phyloP scores from a whole-genome alignment of 2,329 filamentous ascomycete species.

The Aspergillus clavatus region DNA sequence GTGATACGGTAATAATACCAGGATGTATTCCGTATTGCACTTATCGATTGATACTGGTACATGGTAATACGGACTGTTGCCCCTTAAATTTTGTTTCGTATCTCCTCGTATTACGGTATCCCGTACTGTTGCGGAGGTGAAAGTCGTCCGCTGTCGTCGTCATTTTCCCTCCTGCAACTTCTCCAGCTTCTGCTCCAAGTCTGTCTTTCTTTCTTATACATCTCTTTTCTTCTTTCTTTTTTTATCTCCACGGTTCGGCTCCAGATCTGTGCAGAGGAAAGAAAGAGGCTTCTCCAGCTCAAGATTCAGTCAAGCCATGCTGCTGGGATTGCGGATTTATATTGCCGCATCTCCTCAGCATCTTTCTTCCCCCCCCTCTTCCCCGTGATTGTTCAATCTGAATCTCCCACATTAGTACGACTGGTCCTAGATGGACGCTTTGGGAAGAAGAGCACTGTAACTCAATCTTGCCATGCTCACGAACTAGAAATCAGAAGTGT shows the following conservation, averaged over 20 bases:
- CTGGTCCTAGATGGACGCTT: conserved; percentile 1
- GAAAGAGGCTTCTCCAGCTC: no score
- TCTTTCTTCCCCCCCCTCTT: conserved; percentile 2
- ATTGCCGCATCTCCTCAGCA: background rate
- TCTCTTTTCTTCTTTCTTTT: background rate
- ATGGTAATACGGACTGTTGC: no score
- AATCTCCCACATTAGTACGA: background rate
- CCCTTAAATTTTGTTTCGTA: no score
- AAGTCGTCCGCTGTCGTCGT: background rate
- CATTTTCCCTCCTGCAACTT: background rate
- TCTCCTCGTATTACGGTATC: no score
- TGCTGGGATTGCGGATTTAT: conserved; percentile 6
- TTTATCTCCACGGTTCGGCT: background rate
- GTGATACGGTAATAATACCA: no score
- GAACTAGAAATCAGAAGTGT: background rate
- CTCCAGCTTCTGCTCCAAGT: background rate
- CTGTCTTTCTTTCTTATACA: background rate
- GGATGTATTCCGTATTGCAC: no score
- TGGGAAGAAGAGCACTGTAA: background rate
- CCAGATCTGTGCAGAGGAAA: background rate
- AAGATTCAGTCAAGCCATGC: no score
- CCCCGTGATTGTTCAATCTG: background rate
- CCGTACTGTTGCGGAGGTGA: background rate
- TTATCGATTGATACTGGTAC: no score
- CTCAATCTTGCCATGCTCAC: conserved; percentile 2